Evolutionary conservation across 371 early-diverging fungal genomes (phyloP).

Genomic region (Apophysomyces elegans): DNA sequence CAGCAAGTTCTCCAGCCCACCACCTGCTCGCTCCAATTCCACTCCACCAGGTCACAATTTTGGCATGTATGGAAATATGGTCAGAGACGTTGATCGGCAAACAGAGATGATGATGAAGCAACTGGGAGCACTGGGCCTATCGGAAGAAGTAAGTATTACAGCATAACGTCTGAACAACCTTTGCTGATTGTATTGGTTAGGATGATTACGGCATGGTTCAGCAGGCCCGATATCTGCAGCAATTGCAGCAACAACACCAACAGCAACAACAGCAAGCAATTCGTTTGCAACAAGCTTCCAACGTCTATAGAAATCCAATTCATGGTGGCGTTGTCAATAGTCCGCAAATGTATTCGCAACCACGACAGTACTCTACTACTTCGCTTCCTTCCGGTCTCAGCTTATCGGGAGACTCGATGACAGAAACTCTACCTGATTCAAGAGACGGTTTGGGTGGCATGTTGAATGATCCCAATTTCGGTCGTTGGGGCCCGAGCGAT

Average conservation of each 20-base stretch:
- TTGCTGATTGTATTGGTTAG: neutral
- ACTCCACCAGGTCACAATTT: constrained; percentile 49
- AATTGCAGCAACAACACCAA: constrained; percentile 20
- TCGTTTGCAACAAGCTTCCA: constrained; percentile 22
- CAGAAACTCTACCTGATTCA: constrained; percentile 4
- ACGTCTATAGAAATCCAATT: constrained; percentile 12
- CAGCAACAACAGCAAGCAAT: constrained; percentile 14
- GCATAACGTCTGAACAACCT: constrained; percentile 15
- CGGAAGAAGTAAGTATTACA: constrained; percentile 36
- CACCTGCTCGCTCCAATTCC: constrained; percentile 50
- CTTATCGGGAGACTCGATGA: constrained; percentile 10
- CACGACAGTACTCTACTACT: constrained; percentile 8
- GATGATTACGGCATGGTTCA: constrained; percentile 17
- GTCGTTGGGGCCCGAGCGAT: constrained; percentile 16
- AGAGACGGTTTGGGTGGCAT: constrained; percentile 10
- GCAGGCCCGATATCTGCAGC: constrained; percentile 23
- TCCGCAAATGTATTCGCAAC: constrained; percentile 19
- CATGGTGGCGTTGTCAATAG: constrained; percentile 2
- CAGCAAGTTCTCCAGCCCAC: constrained; percentile 37
- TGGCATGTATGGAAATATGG: constrained; percentile 24
- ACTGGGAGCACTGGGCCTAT: constrained; percentile 38
- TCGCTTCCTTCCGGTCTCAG: constrained; percentile 22
- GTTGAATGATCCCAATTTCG: constrained; percentile 2
- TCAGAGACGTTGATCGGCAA: constrained; percentile 24
- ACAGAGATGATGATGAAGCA: constrained; percentile 35